A percentile compares a stretch with the other conserved stretches of the same genome.
Evolutionary conservation across 1,284 basidiomycete species (phyloP).

Genomic region (Microstroma glucosiphilum): DNA sequence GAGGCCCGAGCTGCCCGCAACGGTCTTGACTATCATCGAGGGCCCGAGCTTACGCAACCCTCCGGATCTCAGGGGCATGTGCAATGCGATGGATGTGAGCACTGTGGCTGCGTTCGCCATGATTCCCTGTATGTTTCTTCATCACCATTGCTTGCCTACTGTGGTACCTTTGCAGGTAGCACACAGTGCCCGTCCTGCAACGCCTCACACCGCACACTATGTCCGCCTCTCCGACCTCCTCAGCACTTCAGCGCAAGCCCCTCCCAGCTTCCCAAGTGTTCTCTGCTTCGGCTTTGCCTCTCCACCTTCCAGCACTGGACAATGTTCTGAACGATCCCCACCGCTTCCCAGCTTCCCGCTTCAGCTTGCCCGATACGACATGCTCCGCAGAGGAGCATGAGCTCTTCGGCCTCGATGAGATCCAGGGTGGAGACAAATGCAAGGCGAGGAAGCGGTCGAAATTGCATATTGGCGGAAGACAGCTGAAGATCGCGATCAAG

Average conservation of each 20-base stretch:
- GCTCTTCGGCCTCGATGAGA: conserved; percentile 26
- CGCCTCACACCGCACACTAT: no score
- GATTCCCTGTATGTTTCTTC: no score
- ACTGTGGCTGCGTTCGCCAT: no score
- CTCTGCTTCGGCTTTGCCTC: conserved; percentile 31
- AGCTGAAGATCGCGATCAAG: neutral
- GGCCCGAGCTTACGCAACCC: no score
- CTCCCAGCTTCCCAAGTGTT: conserved; percentile 44
- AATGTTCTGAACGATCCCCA: conserved; percentile 26
- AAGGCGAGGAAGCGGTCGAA: conserved; percentile 7
- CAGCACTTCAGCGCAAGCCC: conserved; percentile 1
- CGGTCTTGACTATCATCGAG: no score
- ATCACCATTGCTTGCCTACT: no score
- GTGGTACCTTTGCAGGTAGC: no score
- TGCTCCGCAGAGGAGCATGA: conserved; percentile 26
- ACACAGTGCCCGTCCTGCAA: no score
- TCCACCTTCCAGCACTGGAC: conserved; percentile 50
- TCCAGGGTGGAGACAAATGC: neutral
- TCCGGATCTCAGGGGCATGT: no score
- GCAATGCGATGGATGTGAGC: no score
- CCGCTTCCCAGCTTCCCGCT: conserved; percentile 28
- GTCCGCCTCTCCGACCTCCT: no score
- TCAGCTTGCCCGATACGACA: conserved; percentile 19
- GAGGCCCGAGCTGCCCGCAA: no score
- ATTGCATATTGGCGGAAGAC: conserved; percentile 6